Evolutionary conservation across 306 rosid species (phyloP).

Genomic region (Ammopiptanthus mongolicus): DNA sequence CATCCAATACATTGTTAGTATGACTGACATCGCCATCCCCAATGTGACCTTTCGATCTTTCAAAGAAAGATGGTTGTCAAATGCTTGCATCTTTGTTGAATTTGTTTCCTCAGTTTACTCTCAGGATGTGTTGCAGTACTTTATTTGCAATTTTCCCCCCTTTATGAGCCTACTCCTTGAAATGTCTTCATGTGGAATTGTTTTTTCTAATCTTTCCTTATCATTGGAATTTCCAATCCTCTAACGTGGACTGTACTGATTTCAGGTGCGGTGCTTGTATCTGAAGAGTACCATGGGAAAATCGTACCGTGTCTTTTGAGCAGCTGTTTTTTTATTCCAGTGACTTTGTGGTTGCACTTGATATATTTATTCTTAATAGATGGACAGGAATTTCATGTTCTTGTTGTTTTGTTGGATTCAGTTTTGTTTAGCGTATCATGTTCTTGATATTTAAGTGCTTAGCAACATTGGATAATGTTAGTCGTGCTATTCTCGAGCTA

Average conservation of each 20-base stretch:
- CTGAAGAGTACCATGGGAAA: slow-evolving; percentile 50
- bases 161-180: background rate
- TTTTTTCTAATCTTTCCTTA: background rate
- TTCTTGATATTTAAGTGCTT: slow-evolving; percentile 1
- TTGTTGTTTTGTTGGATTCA: slow-evolving; percentile 18
- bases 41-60: no score
- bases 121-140: background rate
- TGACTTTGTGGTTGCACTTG: background rate
- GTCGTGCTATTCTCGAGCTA: background rate
- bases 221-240: background rate
- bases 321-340: background rate
- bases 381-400: background rate
- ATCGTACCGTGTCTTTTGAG: slow-evolving; percentile 35
- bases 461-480: background rate
- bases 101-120: background rate
- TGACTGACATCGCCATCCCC: no score
- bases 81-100: background rate
- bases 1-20: no score
- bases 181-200: background rate
- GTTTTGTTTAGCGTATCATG: background rate
- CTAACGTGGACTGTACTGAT: background rate
- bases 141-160: no score
- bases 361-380: background rate
- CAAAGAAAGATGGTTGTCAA: no score
- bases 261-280: slow-evolving; percentile 45